Percentiles rank a stretch among this genome's conserved stretches.
phyloP scores from a whole-genome alignment of 306 rosid genomes.

The Rosa lucieae region DNA sequence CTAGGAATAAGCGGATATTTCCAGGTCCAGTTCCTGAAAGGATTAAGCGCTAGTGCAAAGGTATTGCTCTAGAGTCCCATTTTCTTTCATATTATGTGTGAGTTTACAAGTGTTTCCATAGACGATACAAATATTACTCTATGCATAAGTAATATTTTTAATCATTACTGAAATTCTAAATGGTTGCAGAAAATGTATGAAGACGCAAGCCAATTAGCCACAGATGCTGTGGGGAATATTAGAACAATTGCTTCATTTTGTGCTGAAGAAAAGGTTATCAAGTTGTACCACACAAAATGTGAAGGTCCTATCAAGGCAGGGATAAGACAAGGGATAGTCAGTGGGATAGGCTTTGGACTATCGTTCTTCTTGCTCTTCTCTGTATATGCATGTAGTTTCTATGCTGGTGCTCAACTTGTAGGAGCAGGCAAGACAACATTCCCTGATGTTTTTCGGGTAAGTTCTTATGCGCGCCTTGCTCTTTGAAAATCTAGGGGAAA shows the following conservation, averaged over 20 bases:
- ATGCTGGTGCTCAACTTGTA: constrained; percentile 60
- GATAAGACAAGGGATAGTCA: constrained; percentile 45
- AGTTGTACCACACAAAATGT: constrained; percentile 50
- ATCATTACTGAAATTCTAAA: not conserved
- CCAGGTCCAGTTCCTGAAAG: not conserved
- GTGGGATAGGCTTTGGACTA: constrained; percentile 57
- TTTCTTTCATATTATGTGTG: not conserved
- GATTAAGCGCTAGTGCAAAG: constrained; percentile 15
- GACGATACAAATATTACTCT: not conserved
- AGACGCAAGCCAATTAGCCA: constrained; percentile 34
- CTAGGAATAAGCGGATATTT: not conserved
- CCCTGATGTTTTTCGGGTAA: constrained; percentile 56
- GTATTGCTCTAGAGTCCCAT: not conserved
- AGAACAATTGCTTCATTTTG: constrained; percentile 73
- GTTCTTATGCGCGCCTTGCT: not conserved
- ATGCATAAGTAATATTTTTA: too few relatives aligned
- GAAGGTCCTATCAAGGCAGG: constrained; percentile 56
- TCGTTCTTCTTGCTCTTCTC: constrained; percentile 48
- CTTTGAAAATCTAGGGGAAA: too few relatives aligned
- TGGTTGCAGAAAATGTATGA: constrained; percentile 1
- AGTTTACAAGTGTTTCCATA: too few relatives aligned
- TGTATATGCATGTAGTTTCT: constrained; percentile 51
- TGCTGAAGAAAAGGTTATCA: constrained; percentile 67
- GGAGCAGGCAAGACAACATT: constrained; percentile 42
- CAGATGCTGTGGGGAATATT: not conserved